Evolutionary conservation across 805 yeast genomes (phyloP).

Genomic region (Blastobotrys terrestris): DNA sequence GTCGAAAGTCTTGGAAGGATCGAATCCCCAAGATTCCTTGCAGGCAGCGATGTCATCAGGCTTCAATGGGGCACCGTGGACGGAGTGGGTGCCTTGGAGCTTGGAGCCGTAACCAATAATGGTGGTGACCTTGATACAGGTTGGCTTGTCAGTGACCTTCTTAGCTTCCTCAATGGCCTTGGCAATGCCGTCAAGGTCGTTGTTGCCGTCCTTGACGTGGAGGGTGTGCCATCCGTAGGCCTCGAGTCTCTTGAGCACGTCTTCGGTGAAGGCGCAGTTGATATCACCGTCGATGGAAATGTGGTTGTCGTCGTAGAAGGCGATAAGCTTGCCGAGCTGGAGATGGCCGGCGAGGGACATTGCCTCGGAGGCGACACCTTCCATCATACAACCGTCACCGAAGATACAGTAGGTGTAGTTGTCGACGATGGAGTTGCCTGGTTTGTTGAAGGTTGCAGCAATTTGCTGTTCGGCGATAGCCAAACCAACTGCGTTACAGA

Average conservation of each 20-base stretch:
- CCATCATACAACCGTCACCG: conserved; percentile 98
- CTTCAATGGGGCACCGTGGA: conserved; percentile 96
- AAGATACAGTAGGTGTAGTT: conserved; percentile 71
- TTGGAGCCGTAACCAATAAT: conserved; percentile 92
- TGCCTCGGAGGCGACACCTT: conserved; percentile 95
- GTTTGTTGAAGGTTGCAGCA: conserved; percentile 92
- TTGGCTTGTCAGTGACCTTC: conserved; percentile 73
- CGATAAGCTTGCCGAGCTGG: conserved; percentile 86
- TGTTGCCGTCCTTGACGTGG: conserved; percentile 73
- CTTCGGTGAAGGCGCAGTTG: conserved; percentile 85
- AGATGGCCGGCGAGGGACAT: conserved; percentile 94
- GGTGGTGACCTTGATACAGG: conserved; percentile 81
- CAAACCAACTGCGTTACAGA: conserved; percentile 90
- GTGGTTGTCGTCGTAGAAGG: conserved; percentile 93
- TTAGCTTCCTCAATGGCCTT: conserved; percentile 79
- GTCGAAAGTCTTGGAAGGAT: conserved; percentile 72
- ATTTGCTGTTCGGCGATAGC: conserved; percentile 91
- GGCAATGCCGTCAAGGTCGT: conserved; percentile 63
- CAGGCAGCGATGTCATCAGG: conserved; percentile 85
- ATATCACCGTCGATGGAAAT: conserved; percentile 96
- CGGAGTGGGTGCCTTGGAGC: conserved; percentile 78
- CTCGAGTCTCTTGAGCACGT: conserved; percentile 76
- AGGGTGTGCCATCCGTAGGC: conserved; percentile 92
- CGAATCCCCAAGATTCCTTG: conserved; percentile 78
- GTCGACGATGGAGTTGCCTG: conserved; percentile 66